phyloP scores from a whole-genome alignment of 108 stramenopile species.

The Nitzschia sp. region DNA sequence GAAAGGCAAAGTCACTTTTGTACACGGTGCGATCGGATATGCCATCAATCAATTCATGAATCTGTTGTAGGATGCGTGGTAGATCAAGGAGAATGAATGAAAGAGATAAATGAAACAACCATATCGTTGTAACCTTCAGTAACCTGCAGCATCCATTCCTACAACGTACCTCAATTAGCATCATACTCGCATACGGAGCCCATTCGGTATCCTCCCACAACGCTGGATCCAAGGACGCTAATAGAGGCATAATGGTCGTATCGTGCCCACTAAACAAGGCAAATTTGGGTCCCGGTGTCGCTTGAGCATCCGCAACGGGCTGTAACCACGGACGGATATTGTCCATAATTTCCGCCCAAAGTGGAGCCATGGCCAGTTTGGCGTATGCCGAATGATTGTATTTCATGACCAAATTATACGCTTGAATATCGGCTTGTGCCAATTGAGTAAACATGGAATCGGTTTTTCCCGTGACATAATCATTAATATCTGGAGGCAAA shows the following conservation, averaged over 20 bases:
- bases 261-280: slow-evolving; percentile 84
- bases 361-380: slow-evolving; percentile 71
- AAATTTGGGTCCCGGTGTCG: slow-evolving; percentile 32
- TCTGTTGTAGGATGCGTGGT: slow-evolving; percentile 1
- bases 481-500: slow-evolving; percentile 74
- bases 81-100: neutral
- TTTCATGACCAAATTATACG: slow-evolving; percentile 27
- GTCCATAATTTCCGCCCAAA: slow-evolving; percentile 71
- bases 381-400: slow-evolving; percentile 52
- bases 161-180: slow-evolving; percentile 72
- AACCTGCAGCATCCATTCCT: too few species aligned
- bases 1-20: slow-evolving; percentile 60
- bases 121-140: too few species aligned
- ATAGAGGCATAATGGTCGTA: slow-evolving; percentile 81
- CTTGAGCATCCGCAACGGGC: slow-evolving; percentile 15
- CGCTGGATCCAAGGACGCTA: slow-evolving; percentile 67
- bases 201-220: slow-evolving; percentile 73
- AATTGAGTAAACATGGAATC: slow-evolving; percentile 11
- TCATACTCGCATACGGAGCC: slow-evolving; percentile 83
- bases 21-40: slow-evolving; percentile 18
- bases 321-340: slow-evolving; percentile 49
- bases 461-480: slow-evolving; percentile 40
- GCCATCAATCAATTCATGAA: slow-evolving; percentile 41
- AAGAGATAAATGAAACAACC: neutral
- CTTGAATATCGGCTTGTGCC: slow-evolving; percentile 17